Evolutionary conservation across 495 filamentous ascomycete species (phyloP).

Genomic region (Penicillium argentinense): DNA sequence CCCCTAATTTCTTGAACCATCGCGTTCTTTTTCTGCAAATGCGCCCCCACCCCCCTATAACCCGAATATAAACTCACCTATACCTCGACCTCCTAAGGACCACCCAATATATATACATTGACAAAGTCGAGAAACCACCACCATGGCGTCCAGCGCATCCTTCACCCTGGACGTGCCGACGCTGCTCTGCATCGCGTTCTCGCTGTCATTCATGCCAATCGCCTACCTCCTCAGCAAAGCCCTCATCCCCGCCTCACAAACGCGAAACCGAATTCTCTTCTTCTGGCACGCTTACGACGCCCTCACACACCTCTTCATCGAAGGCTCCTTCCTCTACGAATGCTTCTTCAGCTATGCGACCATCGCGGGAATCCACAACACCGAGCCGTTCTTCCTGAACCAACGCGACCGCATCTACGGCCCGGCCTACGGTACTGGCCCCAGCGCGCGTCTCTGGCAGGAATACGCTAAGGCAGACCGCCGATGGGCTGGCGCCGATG

Average conservation of each 20-base stretch:
- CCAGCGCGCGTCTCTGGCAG: constrained; percentile 76
- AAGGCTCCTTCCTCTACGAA: constrained; percentile 88
- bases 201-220: constrained; percentile 52
- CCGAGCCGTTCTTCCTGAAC: constrained; percentile 54
- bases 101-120: too few relatives aligned
- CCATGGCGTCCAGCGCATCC: constrained; percentile 22
- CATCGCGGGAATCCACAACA: constrained; percentile 37
- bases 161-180: constrained; percentile 51
- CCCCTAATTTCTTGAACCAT: neutral
- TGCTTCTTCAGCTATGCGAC: constrained; percentile 75
- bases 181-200: constrained; percentile 51
- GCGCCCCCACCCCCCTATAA: neutral
- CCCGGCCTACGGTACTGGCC: constrained; percentile 63
- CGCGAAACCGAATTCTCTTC: constrained; percentile 69
- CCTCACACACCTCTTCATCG: constrained; percentile 83
- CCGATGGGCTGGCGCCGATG: constrained; percentile 78
- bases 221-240: constrained; percentile 47
- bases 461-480: constrained; percentile 88
- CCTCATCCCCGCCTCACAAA: constrained; percentile 48
- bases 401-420: constrained; percentile 65
- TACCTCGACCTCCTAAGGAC: too few relatives aligned
- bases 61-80: neutral
- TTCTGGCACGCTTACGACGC: constrained; percentile 94
- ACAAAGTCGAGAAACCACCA: too few relatives aligned
- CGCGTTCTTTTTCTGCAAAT: neutral